Evolutionary conservation across 2,329 filamentous ascomycete genomes (phyloP), one percentile per base, ranked within the genome.

Genomic region (Trichoderma lentiforme): DNA sequence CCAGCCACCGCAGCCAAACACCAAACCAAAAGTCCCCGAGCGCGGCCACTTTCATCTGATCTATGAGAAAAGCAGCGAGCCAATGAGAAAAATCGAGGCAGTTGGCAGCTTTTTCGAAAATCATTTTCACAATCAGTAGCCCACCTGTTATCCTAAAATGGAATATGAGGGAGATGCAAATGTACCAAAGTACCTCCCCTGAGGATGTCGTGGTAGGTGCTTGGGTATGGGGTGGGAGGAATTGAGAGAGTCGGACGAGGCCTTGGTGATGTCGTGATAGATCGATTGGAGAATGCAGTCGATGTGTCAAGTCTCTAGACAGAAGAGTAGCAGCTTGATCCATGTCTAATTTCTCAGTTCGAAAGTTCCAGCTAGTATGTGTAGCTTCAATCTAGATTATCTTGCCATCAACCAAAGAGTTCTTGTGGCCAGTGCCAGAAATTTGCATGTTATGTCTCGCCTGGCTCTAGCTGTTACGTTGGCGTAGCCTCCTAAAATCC

Each of bases 1-100:
- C 18, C 24, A 47, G 36, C 18, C 60, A 28, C 8, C 34, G 3
- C 15, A 18, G 15, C 24, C 34, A 47, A 28, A 14, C 24, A 15
- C 24, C 24, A 18, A 14, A n/a, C 73, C 14, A n/a, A 24, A 24
- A 47, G 14, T 51, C 71, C 70, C 78, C 79, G 18, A 76, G 79
- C 74, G 84, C 83, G 34, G 21, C 58, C 34, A 61, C 58, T 11
- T 34, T 61, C 32, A 26, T 24, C 62, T 32, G 62, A 32, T 51
- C 15, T 51, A n/a, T 7, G 18, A 64, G 24, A n/a, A 36, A n/a
- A 15, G 12, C n/a, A 24, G 60, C 24, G 7, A 14, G n/a, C 62
- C 39, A 64, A 51, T 51, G 7, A 51, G 3, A 64, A 53, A 64
- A 63, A 47, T 47, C 24, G 60, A n/a, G 24, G 36, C 60, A 63